Evolutionary conservation across 257 asterid genomes (phyloP).

Genomic region (Solanum piurae): DNA sequence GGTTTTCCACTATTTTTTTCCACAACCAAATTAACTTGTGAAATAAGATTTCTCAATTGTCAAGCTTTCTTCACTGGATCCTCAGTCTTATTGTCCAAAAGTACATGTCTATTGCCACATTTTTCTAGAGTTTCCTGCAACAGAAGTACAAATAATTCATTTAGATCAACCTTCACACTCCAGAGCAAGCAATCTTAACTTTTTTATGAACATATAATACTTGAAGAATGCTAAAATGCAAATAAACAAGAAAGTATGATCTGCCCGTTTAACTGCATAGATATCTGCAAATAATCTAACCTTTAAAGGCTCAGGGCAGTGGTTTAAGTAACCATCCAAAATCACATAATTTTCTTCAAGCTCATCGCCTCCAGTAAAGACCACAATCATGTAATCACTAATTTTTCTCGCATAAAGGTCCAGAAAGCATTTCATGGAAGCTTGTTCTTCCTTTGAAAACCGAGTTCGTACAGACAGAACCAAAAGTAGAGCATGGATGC

Average conservation of each 20-base stretch:
- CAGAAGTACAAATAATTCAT: neutral
- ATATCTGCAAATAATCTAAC: too few relatives aligned
- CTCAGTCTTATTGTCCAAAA: neutral
- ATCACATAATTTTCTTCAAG: neutral
- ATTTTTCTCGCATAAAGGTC: too few relatives aligned
- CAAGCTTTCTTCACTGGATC: neutral
- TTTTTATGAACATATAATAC: too few relatives aligned
- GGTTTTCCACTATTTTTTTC: conserved; percentile 42
- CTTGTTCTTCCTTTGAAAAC: neutral
- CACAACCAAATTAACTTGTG: conserved; percentile 36
- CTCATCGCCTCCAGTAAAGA: neutral
- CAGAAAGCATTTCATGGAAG: too few relatives aligned
- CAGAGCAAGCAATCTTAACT: too few relatives aligned
- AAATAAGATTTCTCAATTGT: conserved; percentile 37
- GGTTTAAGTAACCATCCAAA: neutral
- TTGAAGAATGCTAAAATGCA: too few relatives aligned
- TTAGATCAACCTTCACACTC: neutral
- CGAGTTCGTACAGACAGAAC: neutral
- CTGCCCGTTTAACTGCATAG: neutral
- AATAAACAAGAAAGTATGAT: neutral
- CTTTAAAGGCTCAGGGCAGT: neutral
- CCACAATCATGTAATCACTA: neutral
- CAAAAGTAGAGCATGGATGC: conserved; percentile 61
- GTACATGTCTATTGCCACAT: neutral
- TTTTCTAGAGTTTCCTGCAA: neutral